Percentiles rank a stretch among this genome's conserved stretches.
phyloP scores from a whole-genome alignment of 305 asterid species.

The Solanum hybrid region DNA sequence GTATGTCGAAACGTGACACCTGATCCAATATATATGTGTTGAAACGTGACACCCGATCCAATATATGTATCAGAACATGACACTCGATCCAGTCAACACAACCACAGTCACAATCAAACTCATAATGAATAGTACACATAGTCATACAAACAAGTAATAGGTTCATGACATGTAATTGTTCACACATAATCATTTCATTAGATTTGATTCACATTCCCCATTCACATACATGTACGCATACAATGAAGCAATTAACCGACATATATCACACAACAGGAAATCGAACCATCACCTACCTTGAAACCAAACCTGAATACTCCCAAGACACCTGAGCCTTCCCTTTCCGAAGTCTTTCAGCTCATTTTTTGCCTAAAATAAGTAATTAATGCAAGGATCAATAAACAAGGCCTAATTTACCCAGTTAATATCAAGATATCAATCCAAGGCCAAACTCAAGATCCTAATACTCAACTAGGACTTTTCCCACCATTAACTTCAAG shows the following conservation, averaged over 20 bases:
- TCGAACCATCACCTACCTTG: background rate
- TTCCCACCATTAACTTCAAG: background rate
- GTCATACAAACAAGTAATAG: background rate
- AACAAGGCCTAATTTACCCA: background rate
- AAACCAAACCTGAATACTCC: background rate
- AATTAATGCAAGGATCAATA: background rate
- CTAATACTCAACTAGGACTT: background rate
- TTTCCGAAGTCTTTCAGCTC: background rate
- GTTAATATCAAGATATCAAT: background rate
- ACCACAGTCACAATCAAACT: background rate
- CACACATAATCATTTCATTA: background rate
- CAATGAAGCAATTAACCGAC: background rate
- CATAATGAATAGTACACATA: background rate
- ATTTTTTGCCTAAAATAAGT: background rate
- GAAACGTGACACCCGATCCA: too few species aligned
- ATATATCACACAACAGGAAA: background rate
- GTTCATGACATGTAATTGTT: background rate
- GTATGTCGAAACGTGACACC: background rate
- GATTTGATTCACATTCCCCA: background rate
- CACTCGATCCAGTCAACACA: background rate
- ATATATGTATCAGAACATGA: too few species aligned
- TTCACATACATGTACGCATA: background rate
- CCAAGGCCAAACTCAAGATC: background rate
- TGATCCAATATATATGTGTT: background rate
- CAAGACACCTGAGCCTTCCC: background rate